Evolutionary conservation across 441 rosid genomes (phyloP).

Genomic region (Pelargonium australe): DNA sequence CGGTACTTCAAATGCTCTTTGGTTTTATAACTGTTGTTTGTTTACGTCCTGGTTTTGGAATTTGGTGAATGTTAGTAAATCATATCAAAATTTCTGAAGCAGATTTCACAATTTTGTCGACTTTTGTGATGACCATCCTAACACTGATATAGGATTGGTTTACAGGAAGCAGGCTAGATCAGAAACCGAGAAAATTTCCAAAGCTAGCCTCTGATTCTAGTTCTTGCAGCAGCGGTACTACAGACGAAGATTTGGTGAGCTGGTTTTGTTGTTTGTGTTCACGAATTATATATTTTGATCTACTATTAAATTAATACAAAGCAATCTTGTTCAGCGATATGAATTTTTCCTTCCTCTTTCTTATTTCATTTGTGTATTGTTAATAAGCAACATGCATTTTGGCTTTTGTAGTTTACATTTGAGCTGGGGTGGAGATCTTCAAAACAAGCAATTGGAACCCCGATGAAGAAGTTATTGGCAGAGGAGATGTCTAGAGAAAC

Average conservation of each 20-base stretch:
- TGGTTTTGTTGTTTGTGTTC: slow-evolving; percentile 21
- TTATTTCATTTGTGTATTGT: not conserved
- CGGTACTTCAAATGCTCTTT: slow-evolving; percentile 4
- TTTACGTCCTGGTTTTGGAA: not conserved
- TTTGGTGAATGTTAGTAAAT: not conserved
- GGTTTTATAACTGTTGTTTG: not conserved
- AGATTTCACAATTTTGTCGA: slow-evolving; percentile 14
- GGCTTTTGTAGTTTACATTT: slow-evolving; percentile 35
- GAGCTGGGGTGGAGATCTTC: slow-evolving; percentile 38
- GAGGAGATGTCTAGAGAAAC: slow-evolving; percentile 76
- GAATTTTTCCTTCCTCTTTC: not conserved
- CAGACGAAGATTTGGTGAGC: slow-evolving; percentile 50
- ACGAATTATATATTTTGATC: slow-evolving; percentile 9
- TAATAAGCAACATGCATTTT: slow-evolving; percentile 20
- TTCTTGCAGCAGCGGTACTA: slow-evolving; percentile 35
- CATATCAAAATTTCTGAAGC: not conserved
- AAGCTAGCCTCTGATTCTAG: slow-evolving; percentile 46
- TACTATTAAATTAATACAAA: not conserved
- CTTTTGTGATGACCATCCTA: slow-evolving; percentile 21
- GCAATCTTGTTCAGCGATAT: not conserved
- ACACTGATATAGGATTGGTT: slow-evolving; percentile 27
- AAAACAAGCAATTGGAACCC: slow-evolving; percentile 41
- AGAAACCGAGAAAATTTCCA: slow-evolving; percentile 30
- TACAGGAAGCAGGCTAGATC: slow-evolving; percentile 54
- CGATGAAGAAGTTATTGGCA: slow-evolving; percentile 64